Evolutionary conservation across 2,329 filamentous ascomycete genomes (phyloP), one percentile per base, ranked within the genome.

Genomic region (Talaromyces pinophilus): DNA sequence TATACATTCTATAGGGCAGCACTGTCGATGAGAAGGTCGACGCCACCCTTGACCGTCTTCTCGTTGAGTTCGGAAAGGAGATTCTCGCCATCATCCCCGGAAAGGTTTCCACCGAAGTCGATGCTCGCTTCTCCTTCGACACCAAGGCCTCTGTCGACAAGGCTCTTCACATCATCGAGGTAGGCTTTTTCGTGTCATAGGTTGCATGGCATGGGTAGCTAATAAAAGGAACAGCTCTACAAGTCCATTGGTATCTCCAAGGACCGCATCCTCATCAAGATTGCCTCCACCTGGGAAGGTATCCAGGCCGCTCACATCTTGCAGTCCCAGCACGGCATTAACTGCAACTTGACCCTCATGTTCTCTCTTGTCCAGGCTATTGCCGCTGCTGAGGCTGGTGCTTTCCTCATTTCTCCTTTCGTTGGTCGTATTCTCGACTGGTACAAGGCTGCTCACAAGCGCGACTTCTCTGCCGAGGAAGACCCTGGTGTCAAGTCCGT

Each of bases 371-470:
- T 91, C 72, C 95, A 99, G 87, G 95, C 95, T 77, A 96, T 98
- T 76, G 93, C 92, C 73, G 94, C 92, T 77, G 95, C 95, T 69
- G 95, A 99, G 87, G 95, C 95, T 73, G 88, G 88, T 77, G 93
- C 94, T 75, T 98, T 91, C 90, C 91, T 99, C 79, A 98, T 99
- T 85, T 98, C 95, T 61, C 95, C 95, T 81, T 99, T 98, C 84
- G 95, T 99, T 74, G 95, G 95, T 81, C 93, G 95, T 80, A 99
- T 99, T 79, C 91, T 99, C 73, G 95, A 99, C 85, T 99, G 94
- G 94, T 97, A 90, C 92, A 99, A 99, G 92, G 92, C 92, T 67
- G 85, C 89, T 74, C 92, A 89, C 81, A 96, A 96, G 90, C 93
- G 96, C 88, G 91, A 95, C 73, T 99, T 93, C 89, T 77, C 85